phyloP scores from a whole-genome alignment of 306 rosid species.

The Purshia tridentata region DNA sequence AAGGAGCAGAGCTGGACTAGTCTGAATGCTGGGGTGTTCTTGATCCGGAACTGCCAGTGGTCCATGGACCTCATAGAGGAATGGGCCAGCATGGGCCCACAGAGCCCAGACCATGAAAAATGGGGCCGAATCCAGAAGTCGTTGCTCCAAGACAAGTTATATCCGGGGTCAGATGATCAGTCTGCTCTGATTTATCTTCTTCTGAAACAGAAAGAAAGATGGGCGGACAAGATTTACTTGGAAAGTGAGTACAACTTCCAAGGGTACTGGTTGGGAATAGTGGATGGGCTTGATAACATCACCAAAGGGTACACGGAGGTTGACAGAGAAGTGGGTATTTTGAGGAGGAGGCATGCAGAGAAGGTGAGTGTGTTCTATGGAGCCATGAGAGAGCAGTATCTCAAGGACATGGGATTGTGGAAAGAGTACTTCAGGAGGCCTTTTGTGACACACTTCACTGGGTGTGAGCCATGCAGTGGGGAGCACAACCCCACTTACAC shows the following conservation, averaged over 20 bases:
- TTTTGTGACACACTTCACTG: conserved; percentile 83
- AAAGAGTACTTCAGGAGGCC: conserved; percentile 64
- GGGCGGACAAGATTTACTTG: conserved; percentile 68
- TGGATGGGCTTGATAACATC: conserved; percentile 39
- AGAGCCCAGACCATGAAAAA: conserved; percentile 45
- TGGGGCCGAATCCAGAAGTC: conserved; percentile 59
- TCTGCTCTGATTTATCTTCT: conserved; percentile 71
- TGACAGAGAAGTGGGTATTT: conserved; percentile 26
- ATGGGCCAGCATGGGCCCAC: conserved; percentile 94
- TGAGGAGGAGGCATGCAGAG: conserved; percentile 78
- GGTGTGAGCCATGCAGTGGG: conserved; percentile 93
- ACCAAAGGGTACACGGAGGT: conserved; percentile 37
- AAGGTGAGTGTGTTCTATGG: conserved; percentile 60
- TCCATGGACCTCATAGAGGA: conserved; percentile 64
- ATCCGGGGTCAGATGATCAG: conserved; percentile 87
- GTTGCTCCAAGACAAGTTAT: conserved; percentile 67
- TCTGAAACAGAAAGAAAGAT: conserved; percentile 41
- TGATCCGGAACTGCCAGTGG: conserved; percentile 89
- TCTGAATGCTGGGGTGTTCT: conserved; percentile 82
- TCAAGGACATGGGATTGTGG: conserved; percentile 38
- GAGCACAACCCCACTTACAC: conserved; percentile 54
- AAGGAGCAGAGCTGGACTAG: conserved; percentile 80
- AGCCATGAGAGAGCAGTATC: conserved; percentile 42
- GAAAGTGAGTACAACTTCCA: conserved; percentile 67
- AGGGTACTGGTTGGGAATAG: conserved; percentile 76